Evolutionary conservation across 2,329 filamentous ascomycete genomes (phyloP).

Genomic region (Botrytis deweyae): DNA sequence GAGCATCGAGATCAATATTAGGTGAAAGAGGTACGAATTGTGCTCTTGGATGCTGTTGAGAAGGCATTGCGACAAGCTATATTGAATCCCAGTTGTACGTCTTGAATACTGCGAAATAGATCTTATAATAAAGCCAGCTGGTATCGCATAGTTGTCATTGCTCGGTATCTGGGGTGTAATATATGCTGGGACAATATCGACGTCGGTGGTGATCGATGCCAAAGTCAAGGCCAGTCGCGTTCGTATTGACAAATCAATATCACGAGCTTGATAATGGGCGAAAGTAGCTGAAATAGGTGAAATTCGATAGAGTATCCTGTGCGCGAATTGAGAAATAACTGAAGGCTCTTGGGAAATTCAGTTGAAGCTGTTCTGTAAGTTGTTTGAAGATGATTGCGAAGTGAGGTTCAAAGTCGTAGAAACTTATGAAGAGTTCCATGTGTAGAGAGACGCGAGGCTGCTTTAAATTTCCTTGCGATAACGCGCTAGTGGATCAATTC

Average conservation of each 20-base stretch:
- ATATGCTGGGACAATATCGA: neutral
- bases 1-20: conserved; percentile 70
- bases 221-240: neutral
- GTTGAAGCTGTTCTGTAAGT: neutral
- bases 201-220: neutral
- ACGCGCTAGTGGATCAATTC: conserved; percentile 16
- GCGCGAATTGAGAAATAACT: neutral
- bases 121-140: neutral
- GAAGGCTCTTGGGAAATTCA: no score
- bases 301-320: neutral
- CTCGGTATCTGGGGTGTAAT: neutral
- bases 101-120: neutral
- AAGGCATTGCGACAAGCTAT: conserved; percentile 60
- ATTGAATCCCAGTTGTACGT: neutral
- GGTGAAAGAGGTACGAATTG: conserved; percentile 91
- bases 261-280: neutral
- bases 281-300: neutral
- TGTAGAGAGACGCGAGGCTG: conserved; percentile 15
- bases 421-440: neutral
- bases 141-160: neutral
- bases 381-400: neutral
- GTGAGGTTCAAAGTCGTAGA: neutral
- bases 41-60: conserved; percentile 72
- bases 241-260: neutral
- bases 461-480: neutral